These are phyloP conservation scores for Teunomyces pallodes DNA, from an alignment of 805 yeast species.

Conservation along the genomic window DNA sequence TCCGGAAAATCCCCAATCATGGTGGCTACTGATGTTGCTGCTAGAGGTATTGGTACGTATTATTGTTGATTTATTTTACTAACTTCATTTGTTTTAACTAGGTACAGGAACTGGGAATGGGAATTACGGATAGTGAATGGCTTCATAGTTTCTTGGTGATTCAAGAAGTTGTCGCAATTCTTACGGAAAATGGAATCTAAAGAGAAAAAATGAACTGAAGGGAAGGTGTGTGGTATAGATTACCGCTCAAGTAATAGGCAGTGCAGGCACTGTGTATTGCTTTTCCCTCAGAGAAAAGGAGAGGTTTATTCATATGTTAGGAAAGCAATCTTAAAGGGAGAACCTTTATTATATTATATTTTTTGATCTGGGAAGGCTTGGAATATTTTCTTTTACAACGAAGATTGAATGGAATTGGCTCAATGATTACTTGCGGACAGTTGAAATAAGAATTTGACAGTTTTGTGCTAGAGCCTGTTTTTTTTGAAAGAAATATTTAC, in stretches of 20 bases:
- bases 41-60: constrained; percentile 98
- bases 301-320: constrained; percentile 1
- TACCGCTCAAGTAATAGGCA: constrained; percentile 2
- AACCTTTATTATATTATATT: constrained; percentile 3
- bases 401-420: constrained; percentile 2
- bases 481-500: constrained; percentile 3
- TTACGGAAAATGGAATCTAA: neutral
- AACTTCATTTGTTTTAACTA: constrained; percentile 13
- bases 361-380: constrained; percentile 3
- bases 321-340: constrained; percentile 1
- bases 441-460: constrained; percentile 1
- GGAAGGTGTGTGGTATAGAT: constrained; percentile 2
- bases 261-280: constrained; percentile 1
- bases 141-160: constrained; percentile 7
- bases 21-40: constrained; percentile 99
- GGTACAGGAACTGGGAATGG: constrained; percentile 1
- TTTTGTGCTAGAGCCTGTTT: constrained; percentile 3
- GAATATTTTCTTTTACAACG: constrained; percentile 3
- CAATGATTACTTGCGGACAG: constrained; percentile 2
- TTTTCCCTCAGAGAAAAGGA: constrained; percentile 1
- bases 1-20: constrained; percentile 90
- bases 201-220: neutral
- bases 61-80: constrained; percentile 17
- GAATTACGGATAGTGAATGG: constrained; percentile 1
- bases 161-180: neutral